These are phyloP conservation scores for Xylaria longipes DNA, from an alignment of 495 filamentous ascomycete genomes.

Conservation along the genomic window DNA sequence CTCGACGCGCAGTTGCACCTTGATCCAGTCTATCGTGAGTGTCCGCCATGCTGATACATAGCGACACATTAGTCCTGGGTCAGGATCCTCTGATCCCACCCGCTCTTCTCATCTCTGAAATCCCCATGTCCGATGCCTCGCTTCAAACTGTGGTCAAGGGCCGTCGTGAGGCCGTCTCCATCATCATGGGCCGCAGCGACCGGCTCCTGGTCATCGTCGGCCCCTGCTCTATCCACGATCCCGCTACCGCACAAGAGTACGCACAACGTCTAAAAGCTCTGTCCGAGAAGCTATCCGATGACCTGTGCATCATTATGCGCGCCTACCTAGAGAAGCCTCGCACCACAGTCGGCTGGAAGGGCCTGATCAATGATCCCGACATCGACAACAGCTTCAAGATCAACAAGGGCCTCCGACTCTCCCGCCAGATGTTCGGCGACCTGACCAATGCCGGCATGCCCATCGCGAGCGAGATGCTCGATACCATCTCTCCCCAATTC, in stretches of 20 bases:
- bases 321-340: slow-evolving; percentile 99
- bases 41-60: slow-evolving; percentile 38
- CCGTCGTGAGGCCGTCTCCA: slow-evolving; percentile 78
- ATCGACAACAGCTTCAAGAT: slow-evolving; percentile 98
- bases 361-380: slow-evolving; percentile 97
- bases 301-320: slow-evolving; percentile 94
- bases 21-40: not conserved
- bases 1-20: not conserved
- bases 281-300: slow-evolving; percentile 74
- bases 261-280: slow-evolving; percentile 75
- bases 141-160: slow-evolving; percentile 78
- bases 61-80: slow-evolving; percentile 73
- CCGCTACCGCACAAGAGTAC: slow-evolving; percentile 86
- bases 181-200: slow-evolving; percentile 81
- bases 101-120: slow-evolving; percentile 83
- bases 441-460: slow-evolving; percentile 86
- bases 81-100: slow-evolving; percentile 95
- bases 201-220: slow-evolving; percentile 93
- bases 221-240: slow-evolving; percentile 97
- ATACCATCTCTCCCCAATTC: slow-evolving; percentile 96
- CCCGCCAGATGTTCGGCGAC: slow-evolving; percentile 87
- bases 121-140: slow-evolving; percentile 74
- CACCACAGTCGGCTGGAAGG: slow-evolving; percentile 99
- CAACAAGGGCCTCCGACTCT: slow-evolving; percentile 95
- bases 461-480: slow-evolving; percentile 96